These are phyloP conservation scores for Fusarium newnesense DNA, from an alignment of 2,329 filamentous ascomycete species.

Conservation along the genomic window DNA sequence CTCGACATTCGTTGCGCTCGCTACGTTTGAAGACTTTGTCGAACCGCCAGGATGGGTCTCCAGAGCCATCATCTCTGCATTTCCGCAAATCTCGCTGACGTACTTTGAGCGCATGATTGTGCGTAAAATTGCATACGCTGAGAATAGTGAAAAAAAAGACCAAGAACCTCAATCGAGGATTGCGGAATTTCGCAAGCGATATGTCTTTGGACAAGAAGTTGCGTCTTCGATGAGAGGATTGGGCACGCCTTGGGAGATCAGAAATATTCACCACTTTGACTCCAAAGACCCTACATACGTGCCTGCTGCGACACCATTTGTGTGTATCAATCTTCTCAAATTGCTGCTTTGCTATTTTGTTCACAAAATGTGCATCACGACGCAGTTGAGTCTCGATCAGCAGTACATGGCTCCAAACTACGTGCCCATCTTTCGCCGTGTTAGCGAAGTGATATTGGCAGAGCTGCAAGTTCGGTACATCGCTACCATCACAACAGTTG, in stretches of 20 bases:
- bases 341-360: conserved; percentile 25
- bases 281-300: conserved; percentile 17
- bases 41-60: conserved; percentile 38
- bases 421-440: conserved; percentile 27
- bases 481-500: conserved; percentile 31
- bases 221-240: conserved; percentile 37
- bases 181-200: conserved; percentile 13
- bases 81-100: conserved; percentile 35
- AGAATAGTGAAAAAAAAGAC: conserved; percentile 1
- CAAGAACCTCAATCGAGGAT: background rate
- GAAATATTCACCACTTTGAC: conserved; percentile 38
- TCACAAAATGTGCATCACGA: conserved; percentile 30
- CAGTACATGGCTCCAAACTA: conserved; percentile 20
- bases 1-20: conserved; percentile 31
- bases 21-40: conserved; percentile 23
- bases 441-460: conserved; percentile 4
- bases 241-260: conserved; percentile 36
- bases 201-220: conserved; percentile 35
- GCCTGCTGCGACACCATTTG: conserved; percentile 9
- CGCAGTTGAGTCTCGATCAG: conserved; percentile 25
- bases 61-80: conserved; percentile 28
- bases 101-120: conserved; percentile 40
- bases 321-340: conserved; percentile 25
- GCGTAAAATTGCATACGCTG: conserved; percentile 28
- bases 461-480: conserved; percentile 36